phyloP scores from a whole-genome alignment of 805 yeast genomes.

The Wickerhamia fluorescens region DNA sequence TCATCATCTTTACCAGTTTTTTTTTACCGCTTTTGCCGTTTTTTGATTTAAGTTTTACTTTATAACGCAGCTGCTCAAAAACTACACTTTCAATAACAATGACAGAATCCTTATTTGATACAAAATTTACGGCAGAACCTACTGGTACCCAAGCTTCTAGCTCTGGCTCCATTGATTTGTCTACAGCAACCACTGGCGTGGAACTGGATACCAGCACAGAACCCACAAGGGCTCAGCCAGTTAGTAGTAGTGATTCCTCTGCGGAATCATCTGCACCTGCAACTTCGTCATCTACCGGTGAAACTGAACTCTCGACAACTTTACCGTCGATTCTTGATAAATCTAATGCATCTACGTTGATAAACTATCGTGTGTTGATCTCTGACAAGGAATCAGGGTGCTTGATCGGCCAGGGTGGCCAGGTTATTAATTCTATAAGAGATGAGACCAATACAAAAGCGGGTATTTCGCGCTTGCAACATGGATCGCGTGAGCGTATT shows the following conservation, averaged over 20 bases:
- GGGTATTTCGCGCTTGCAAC: conserved; percentile 74
- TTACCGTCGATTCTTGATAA: conserved; percentile 23
- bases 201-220: conserved; percentile 1
- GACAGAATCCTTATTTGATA: conserved; percentile 31
- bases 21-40: no score
- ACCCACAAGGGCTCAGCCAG: conserved; percentile 3
- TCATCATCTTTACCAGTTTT: no score
- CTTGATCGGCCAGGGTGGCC: conserved; percentile 80
- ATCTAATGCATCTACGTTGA: conserved; percentile 23
- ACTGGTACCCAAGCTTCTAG: conserved; percentile 1
- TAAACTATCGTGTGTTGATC: conserved; percentile 52
- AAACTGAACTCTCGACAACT: conserved; percentile 9
- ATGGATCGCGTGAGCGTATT: conserved; percentile 78
- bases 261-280: no score
- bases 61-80: no score
- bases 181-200: conserved; percentile 24
- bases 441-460: conserved; percentile 75
- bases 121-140: conserved; percentile 18
- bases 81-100: no score
- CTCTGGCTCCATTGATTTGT: conserved; percentile 8
- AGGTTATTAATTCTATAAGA: conserved; percentile 67
- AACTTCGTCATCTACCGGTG: conserved; percentile 1
- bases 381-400: conserved; percentile 87
- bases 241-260: no score
- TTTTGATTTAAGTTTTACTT: no score